Conservation (phyloP, 805 yeast genomes). For the Kodamaea laetipori region DNA sequence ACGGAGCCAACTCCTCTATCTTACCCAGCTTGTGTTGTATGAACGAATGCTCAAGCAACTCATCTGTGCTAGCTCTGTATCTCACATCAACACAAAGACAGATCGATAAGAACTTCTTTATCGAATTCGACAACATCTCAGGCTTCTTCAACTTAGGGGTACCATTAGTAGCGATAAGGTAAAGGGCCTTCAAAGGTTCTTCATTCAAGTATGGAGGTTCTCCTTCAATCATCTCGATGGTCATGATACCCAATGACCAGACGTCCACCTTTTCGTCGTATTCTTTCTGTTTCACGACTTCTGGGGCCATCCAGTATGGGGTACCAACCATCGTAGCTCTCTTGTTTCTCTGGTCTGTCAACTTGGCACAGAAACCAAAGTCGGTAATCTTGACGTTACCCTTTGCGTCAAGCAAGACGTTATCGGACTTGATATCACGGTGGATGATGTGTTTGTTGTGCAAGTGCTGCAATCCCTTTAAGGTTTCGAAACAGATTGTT, state of each 20-base stretch:
- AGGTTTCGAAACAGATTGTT: slow-evolving; percentile 84
- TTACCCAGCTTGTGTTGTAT: slow-evolving; percentile 61
- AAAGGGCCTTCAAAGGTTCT: slow-evolving; percentile 75
- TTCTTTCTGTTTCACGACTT: slow-evolving; percentile 76
- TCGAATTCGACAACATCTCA: slow-evolving; percentile 66
- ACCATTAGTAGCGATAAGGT: slow-evolving; percentile 77
- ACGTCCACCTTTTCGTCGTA: slow-evolving; percentile 82
- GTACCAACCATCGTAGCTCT: slow-evolving; percentile 88
- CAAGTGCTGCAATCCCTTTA: slow-evolving; percentile 86
- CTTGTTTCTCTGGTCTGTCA: slow-evolving; percentile 70
- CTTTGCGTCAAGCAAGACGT: slow-evolving; percentile 44
- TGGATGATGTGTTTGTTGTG: slow-evolving; percentile 93
- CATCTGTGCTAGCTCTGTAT: slow-evolving; percentile 88
- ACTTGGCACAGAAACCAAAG: slow-evolving; percentile 61
- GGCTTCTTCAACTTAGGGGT: slow-evolving; percentile 75
- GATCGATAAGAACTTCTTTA: slow-evolving; percentile 83
- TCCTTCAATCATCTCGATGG: slow-evolving; percentile 84
- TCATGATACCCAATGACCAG: slow-evolving; percentile 84
- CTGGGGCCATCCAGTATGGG: slow-evolving; percentile 92
- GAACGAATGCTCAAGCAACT: slow-evolving; percentile 75
- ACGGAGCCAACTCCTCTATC: slow-evolving; percentile 57
- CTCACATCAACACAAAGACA: slow-evolving; percentile 94
- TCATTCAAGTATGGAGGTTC: slow-evolving; percentile 84
- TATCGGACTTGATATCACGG: slow-evolving; percentile 49
- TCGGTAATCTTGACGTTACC: slow-evolving; percentile 50